Evolutionary conservation across 495 filamentous ascomycete species (phyloP).

Genomic region (Antarctomyces pellizariae): DNA sequence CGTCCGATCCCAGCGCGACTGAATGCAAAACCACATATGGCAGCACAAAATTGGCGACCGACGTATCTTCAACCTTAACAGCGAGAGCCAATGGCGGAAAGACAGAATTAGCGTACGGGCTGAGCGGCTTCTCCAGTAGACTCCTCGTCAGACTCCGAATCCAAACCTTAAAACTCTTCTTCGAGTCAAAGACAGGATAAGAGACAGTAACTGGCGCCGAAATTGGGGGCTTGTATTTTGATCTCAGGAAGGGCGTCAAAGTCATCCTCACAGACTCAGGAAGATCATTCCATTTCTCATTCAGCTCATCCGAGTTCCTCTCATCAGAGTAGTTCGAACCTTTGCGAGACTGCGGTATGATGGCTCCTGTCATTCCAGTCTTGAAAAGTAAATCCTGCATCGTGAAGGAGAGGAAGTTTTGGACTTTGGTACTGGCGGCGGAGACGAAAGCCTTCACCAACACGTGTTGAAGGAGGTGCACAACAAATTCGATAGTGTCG

Average conservation of each 20-base stretch:
- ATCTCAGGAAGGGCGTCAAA: slow-evolving; percentile 64
- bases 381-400: slow-evolving; percentile 80
- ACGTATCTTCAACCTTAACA: slow-evolving; percentile 58
- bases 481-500: slow-evolving; percentile 68
- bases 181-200: slow-evolving; percentile 56
- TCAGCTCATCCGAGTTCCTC: slow-evolving; percentile 18
- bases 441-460: slow-evolving; percentile 81
- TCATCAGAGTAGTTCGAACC: slow-evolving; percentile 4
- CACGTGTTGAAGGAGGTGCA: slow-evolving; percentile 65
- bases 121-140: slow-evolving; percentile 48
- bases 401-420: slow-evolving; percentile 74
- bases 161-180: slow-evolving; percentile 53
- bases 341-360: too few species aligned
- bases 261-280: slow-evolving; percentile 53
- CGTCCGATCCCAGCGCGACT: slow-evolving; percentile 39
- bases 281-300: slow-evolving; percentile 49
- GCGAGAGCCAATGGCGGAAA: slow-evolving; percentile 63
- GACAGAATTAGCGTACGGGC: slow-evolving; percentile 41
- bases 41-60: slow-evolving; percentile 64
- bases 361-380: too few species aligned
- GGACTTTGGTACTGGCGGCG: slow-evolving; percentile 59
- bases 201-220: too few species aligned
- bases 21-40: slow-evolving; percentile 67
- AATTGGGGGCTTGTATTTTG: slow-evolving; percentile 57
- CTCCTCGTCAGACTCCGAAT: slow-evolving; percentile 58